Evolutionary conservation across 2,329 filamentous ascomycete species (phyloP), one percentile per base, ranked within the genome.

Genomic region (Polytolypa hystricis): DNA sequence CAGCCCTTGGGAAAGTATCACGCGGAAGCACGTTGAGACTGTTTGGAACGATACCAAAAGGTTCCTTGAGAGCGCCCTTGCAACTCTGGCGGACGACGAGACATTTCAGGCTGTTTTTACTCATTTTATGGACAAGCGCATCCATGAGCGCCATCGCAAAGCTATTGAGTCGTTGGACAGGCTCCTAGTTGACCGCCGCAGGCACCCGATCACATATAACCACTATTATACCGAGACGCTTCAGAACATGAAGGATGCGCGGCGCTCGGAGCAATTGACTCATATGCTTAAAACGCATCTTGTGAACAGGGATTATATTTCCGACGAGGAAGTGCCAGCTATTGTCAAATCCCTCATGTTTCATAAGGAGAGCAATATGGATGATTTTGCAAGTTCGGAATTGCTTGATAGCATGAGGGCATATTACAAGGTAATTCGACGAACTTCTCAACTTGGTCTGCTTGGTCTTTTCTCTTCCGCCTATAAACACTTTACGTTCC

Each of bases 391-490:
- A 3, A 60, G 57, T 12, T 57, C 51, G 1, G 53, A 62, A 34
- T 59, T 58, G 7, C 39, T 60, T 5, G 56, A 65, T 38, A 57
- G 54, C 32, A 62, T 66, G 56, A 45, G 64, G 33, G 61, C 64
- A 1, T 69, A 66, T 43, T 69, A 69, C 49, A 61, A 66, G 55
- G 64, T 65, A 36, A n/a, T n/a, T n/a, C n/a, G n/a, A n/a, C n/a
- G n/a, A n/a, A n/a, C n/a, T n/a, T n/a, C n/a, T n/a, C n/a, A n/a
- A n/a, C n/a, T n/a, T n/a, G n/a, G n/a, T n/a, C n/a, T n/a, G n/a
- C n/a, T n/a, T n/a, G n/a, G n/a, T n/a, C n/a, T n/a, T n/a, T n/a
- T n/a, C n/a, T n/a, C n/a, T n/a, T n/a, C n/a, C n/a, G n/a, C n/a
- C n/a, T n/a, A n/a, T n/a, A n/a, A n/a, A n/a, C n/a, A n/a, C n/a